Evolutionary conservation across 352 stramenopile species (phyloP), one percentile per base, ranked within the genome.

Genomic region (Phytophthora vignae): DNA sequence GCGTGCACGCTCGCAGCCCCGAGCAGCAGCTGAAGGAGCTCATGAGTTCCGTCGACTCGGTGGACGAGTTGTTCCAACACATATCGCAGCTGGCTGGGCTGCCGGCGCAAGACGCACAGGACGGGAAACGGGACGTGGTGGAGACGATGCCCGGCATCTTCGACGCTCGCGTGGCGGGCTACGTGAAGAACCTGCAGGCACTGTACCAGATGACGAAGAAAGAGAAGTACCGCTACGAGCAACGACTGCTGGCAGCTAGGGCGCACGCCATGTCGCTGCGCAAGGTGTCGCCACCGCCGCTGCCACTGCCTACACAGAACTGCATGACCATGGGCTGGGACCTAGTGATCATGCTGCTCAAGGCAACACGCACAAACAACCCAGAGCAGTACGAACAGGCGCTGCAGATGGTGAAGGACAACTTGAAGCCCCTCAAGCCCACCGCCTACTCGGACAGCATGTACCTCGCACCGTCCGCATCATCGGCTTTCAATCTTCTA

Each of bases 321-420:
- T 95, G 88, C 60, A 74, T 96, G 74, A 75, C 80, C 4, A 93
- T 96, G 82, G 88, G 90, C 9, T 95, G 90, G 90, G 88, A 95
- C 21, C 72, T 96, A 25, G 87, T 87, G 22, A 69, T 92, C 1
- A 84, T 91, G 36, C 67, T 96, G 58, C 73, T 96, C 11, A 85
- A 83, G 53, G 85, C 90, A 2, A 95, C 90, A 3, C 76, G 78
- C 21, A 75, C 64, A 27, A 86, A 91, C 19, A 93, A 93, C 49
- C 78, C 83, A 8, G 61, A 79, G 15, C 83, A 92, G 60, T 96
- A 96, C 49, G 58, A 90, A 21, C 71, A 77, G 40, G 88, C 90
- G 11, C 69, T 96, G 8, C 76, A 90, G 21, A 91, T 94, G 85
- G 77, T 96, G 27, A 91, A 92, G 61, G 69, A 88, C 27, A 92